phyloP scores from a whole-genome alignment of 371 early-diverging fungal genomes.

The Apophysomyces elegans region DNA sequence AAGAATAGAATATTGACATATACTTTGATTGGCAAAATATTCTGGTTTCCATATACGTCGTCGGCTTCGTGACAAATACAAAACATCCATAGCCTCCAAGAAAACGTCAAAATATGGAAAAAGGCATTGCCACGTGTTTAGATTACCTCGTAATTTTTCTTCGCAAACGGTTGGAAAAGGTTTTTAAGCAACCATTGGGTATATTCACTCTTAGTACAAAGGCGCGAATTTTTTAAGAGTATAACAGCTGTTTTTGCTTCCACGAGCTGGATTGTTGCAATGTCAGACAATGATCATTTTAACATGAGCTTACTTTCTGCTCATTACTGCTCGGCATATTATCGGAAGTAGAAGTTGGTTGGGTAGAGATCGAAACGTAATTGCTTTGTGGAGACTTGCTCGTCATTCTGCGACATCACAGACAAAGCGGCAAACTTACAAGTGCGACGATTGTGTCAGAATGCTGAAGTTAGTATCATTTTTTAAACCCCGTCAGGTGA shows the following conservation, averaged over 20 bases:
- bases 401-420: conserved; percentile 11
- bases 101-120: neutral
- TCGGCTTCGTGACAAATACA: conserved; percentile 46
- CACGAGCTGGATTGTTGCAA: conserved; percentile 26
- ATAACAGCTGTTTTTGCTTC: conserved; percentile 51
- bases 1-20: neutral
- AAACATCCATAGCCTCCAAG: conserved; percentile 33
- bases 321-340: conserved; percentile 8
- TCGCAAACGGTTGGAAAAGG: conserved; percentile 44
- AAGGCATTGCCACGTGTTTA: neutral
- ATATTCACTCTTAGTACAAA: conserved; percentile 51
- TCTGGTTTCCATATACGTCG: conserved; percentile 44
- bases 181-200: conserved; percentile 50
- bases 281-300: neutral
- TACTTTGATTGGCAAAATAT: conserved; percentile 6
- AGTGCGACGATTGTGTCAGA: neutral
- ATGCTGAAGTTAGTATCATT: neutral
- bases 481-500: too few species aligned
- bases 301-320: neutral
- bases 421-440: neutral
- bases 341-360: neutral
- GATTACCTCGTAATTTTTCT: conserved; percentile 40
- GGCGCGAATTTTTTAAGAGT: conserved; percentile 36
- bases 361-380: neutral
- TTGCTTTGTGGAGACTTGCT: conserved; percentile 6